Percentiles rank a stretch among this genome's conserved stretches.
Conservation (phyloP, 495 filamentous ascomycete species). For the Lasiosphaeris hirsuta region DNA sequence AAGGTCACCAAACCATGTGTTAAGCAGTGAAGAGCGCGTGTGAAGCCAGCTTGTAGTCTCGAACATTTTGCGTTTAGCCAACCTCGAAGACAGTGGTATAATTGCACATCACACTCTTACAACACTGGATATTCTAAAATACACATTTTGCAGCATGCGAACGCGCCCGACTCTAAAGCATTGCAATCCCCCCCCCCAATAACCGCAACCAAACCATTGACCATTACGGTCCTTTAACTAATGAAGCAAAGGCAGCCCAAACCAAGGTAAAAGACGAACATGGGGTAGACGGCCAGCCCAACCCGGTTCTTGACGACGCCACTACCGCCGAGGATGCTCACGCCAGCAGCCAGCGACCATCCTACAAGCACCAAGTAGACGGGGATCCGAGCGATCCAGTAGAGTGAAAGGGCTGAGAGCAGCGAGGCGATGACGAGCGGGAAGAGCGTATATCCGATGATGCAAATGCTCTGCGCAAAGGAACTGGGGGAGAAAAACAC, state of each 20-base stretch:
- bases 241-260: constrained; percentile 96
- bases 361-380: constrained; percentile 82
- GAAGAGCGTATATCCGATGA: constrained; percentile 98
- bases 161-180: not conserved
- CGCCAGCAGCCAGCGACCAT: constrained; percentile 91
- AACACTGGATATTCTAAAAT: no score
- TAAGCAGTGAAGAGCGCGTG: no score
- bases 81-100: no score
- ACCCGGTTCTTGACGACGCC: constrained; percentile 94
- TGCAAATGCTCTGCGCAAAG: constrained; percentile 94
- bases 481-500: constrained; percentile 73
- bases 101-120: no score
- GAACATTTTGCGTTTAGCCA: no score
- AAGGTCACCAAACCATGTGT: no score
- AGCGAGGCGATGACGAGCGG: constrained; percentile 93
- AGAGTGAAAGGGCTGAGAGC: constrained; percentile 76
- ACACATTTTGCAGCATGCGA: no score
- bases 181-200: not conserved
- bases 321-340: constrained; percentile 93
- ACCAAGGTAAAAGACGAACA: constrained; percentile 93
- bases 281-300: constrained; percentile 88
- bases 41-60: no score
- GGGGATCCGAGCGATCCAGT: constrained; percentile 76
- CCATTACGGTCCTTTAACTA: constrained; percentile 51
- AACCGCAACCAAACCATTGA: not conserved